Conservation (phyloP, 768 basidiomycete genomes). For the Pleurotus sapidus region DNA sequence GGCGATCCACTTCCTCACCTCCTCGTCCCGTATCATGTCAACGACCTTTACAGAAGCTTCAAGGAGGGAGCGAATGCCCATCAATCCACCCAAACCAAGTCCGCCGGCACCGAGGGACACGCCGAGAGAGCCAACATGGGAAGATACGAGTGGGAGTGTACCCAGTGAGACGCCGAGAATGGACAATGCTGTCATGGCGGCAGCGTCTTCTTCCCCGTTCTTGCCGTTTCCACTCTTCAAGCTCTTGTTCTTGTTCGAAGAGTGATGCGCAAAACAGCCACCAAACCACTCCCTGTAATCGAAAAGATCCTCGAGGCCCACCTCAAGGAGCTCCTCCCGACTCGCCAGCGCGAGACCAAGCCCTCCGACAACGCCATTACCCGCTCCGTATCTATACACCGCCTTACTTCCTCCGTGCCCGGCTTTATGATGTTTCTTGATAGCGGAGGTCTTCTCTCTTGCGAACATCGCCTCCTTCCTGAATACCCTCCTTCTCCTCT, state of each 20-base stretch:
- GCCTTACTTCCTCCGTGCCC: conserved; percentile 30
- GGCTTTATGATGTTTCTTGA: conserved; percentile 21
- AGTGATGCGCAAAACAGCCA: conserved; percentile 51
- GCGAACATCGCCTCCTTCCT: conserved; percentile 98
- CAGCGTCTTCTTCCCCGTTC: conserved; percentile 8
- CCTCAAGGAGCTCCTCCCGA: conserved; percentile 75
- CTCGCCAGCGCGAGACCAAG: conserved; percentile 82
- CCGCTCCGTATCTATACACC: conserved; percentile 18
- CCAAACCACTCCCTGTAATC: conserved; percentile 82
- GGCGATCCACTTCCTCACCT: conserved; percentile 73
- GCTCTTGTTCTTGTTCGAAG: neutral
- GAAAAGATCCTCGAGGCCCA: conserved; percentile 80
- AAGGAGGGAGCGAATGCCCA: conserved; percentile 74
- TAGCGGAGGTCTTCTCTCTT: conserved; percentile 33
- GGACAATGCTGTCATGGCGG: conserved; percentile 51
- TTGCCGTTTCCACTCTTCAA: neutral
- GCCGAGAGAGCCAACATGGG: neutral
- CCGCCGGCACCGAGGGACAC: neutral
- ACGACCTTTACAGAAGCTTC: conserved; percentile 74
- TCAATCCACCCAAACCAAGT: conserved; percentile 1
- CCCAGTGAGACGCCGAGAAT: conserved; percentile 78
- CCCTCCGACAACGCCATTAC: conserved; percentile 71
- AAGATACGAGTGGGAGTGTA: conserved; percentile 53
- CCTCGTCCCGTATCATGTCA: conserved; percentile 80
- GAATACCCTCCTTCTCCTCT: conserved; percentile 75